phyloP scores from a whole-genome alignment of 352 stramenopile species.

The Pythium guiyangense region DNA sequence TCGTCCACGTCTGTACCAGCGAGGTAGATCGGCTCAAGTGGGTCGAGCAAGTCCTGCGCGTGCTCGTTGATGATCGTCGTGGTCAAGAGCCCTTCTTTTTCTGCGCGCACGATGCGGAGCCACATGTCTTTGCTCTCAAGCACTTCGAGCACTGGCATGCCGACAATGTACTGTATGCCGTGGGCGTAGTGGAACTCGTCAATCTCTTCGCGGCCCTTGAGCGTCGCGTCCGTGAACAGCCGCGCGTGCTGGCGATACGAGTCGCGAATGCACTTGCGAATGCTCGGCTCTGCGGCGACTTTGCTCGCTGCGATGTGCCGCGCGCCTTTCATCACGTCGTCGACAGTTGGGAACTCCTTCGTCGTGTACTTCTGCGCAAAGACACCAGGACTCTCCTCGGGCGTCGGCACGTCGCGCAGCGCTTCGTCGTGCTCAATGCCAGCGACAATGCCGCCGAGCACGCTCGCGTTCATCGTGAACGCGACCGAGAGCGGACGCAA shows the following conservation, averaged over 20 bases:
- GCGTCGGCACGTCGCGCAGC: constrained; percentile 64
- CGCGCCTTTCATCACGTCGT: constrained; percentile 86
- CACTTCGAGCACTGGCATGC: constrained; percentile 77
- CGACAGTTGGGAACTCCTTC: constrained; percentile 81
- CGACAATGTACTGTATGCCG: constrained; percentile 81
- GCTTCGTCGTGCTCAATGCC: constrained; percentile 66
- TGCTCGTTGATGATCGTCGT: constrained; percentile 81
- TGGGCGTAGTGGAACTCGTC: constrained; percentile 88
- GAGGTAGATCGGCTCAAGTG: constrained; percentile 69
- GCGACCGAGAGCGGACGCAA: constrained; percentile 60
- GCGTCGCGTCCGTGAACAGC: constrained; percentile 72
- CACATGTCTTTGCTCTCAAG: constrained; percentile 73
- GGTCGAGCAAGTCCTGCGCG: constrained; percentile 75
- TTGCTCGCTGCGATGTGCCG: constrained; percentile 86
- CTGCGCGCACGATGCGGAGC: constrained; percentile 66
- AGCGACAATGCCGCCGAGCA: constrained; percentile 73
- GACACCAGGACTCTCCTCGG: constrained; percentile 62
- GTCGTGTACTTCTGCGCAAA: constrained; percentile 75
- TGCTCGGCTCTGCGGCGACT: constrained; percentile 78
- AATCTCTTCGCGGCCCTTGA: constrained; percentile 82
- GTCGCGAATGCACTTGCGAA: constrained; percentile 82
- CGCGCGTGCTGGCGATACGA: constrained; percentile 73
- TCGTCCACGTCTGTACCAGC: constrained; percentile 56
- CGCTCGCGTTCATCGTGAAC: constrained; percentile 86
- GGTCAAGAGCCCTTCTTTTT: constrained; percentile 83